Evolutionary conservation across 129 eudicot genomes (phyloP).

Genomic region (Logfia minima): DNA sequence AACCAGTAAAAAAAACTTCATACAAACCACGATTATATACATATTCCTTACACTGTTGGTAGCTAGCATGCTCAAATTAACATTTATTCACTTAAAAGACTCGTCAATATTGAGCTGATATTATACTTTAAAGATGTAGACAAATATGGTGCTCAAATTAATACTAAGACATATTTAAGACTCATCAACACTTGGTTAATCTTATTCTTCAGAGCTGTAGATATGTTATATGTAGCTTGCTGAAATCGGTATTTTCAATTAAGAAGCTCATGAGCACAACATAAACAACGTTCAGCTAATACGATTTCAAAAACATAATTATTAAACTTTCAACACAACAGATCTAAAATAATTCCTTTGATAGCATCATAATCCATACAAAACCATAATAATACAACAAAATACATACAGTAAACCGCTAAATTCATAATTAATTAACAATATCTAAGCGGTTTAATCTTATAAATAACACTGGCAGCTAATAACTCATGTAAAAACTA

Average conservation of each 20-base stretch:
- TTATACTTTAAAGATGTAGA: no score
- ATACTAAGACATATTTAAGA: no score
- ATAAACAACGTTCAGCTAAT: no score
- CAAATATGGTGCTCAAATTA: no score
- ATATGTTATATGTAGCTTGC: no score
- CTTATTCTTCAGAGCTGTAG: no score
- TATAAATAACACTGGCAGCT: not conserved
- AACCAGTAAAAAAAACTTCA: not conserved
- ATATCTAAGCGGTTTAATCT: not conserved
- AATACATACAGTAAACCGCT: not conserved
- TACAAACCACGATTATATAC: no score
- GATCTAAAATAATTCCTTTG: constrained; percentile 4
- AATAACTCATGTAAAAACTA: not conserved
- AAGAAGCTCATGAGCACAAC: no score
- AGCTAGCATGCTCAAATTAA: not conserved
- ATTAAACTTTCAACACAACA: not conserved
- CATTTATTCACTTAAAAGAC: no score
- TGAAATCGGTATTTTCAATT: not conserved
- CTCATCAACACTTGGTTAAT: no score
- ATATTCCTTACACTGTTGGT: not conserved
- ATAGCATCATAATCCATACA: not conserved
- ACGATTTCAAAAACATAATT: not conserved
- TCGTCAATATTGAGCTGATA: no score
- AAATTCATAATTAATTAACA: not conserved
- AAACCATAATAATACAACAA: not conserved